Conservation (phyloP, 2,329 filamentous ascomycete species). For the Paramyrothecium roridum region DNA sequence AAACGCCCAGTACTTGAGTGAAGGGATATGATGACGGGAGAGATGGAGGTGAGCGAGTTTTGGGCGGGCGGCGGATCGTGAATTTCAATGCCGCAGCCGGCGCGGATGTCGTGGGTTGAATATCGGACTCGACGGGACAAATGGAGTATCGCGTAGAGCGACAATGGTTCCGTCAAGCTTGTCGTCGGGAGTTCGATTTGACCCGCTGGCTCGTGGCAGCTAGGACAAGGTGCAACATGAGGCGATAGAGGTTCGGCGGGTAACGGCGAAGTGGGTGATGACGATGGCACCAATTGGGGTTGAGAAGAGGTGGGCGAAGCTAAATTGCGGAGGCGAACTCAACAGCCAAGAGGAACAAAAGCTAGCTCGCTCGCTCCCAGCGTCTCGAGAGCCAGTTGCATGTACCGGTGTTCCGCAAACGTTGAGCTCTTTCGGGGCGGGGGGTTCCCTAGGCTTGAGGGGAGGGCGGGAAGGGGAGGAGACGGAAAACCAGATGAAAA, state of each 20-base stretch:
- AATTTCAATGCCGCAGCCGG: not conserved
- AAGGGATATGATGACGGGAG: too few species aligned
- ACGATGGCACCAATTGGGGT: conserved; percentile 3
- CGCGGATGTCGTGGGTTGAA: not conserved
- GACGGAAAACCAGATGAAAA: too few species aligned
- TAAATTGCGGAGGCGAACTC: not conserved
- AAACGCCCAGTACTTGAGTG: too few species aligned
- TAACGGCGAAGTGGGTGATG: not conserved
- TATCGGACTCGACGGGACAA: not conserved
- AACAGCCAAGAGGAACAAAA: too few species aligned
- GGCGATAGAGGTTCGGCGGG: not conserved
- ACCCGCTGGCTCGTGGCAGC: not conserved
- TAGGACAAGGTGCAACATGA: not conserved
- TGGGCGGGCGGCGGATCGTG: not conserved
- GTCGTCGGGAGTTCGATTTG: not conserved
- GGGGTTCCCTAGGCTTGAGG: too few species aligned
- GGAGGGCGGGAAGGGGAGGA: too few species aligned
- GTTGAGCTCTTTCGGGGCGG: too few species aligned
- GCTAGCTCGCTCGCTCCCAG: too few species aligned
- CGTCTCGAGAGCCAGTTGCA: too few species aligned
- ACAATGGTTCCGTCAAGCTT: not conserved
- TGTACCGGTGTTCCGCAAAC: too few species aligned
- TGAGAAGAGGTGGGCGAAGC: not conserved
- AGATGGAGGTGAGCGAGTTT: not conserved
- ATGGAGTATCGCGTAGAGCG: not conserved